phyloP scores from a whole-genome alignment of 2,329 filamentous ascomycete species.

The Fusarium anguioides region DNA sequence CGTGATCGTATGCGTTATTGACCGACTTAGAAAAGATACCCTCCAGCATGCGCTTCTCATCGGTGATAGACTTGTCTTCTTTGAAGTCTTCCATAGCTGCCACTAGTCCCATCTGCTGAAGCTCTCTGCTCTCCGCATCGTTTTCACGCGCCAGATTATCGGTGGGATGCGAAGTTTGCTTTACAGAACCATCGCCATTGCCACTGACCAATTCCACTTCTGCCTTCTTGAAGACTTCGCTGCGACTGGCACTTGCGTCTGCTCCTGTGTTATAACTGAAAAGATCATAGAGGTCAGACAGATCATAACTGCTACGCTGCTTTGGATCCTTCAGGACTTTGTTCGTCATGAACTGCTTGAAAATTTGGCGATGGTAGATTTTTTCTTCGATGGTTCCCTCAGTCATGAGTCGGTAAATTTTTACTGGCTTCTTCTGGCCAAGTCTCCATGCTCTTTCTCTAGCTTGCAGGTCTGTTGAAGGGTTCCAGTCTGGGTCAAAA shows the following conservation, averaged over 20 bases:
- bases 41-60: constrained; percentile 84
- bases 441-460: constrained; percentile 95
- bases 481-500: constrained; percentile 99
- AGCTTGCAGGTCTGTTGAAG: constrained; percentile 94
- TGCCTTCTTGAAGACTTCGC: constrained; percentile 86
- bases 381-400: constrained; percentile 99
- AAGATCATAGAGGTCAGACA: constrained; percentile 90
- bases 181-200: constrained; percentile 1
- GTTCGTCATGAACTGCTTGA: constrained; percentile 97
- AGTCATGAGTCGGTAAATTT: constrained; percentile 97
- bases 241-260: constrained; percentile 75
- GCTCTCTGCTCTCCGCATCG: constrained; percentile 49
- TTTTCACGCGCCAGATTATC: constrained; percentile 7
- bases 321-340: constrained; percentile 96
- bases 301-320: constrained; percentile 89
- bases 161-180: constrained; percentile 15
- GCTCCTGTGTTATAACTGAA: constrained; percentile 76
- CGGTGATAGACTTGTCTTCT: constrained; percentile 61
- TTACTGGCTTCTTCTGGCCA: constrained; percentile 93
- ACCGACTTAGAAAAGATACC: constrained; percentile 90
- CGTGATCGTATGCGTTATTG: constrained; percentile 92
- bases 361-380: constrained; percentile 98
- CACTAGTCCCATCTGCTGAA: constrained; percentile 68
- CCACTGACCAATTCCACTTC: constrained; percentile 65
- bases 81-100: constrained; percentile 73